Percentiles rank a stretch among this genome's conserved stretches.
phyloP scores from a whole-genome alignment of 805 yeast genomes.

The Ogataea saltuana region DNA sequence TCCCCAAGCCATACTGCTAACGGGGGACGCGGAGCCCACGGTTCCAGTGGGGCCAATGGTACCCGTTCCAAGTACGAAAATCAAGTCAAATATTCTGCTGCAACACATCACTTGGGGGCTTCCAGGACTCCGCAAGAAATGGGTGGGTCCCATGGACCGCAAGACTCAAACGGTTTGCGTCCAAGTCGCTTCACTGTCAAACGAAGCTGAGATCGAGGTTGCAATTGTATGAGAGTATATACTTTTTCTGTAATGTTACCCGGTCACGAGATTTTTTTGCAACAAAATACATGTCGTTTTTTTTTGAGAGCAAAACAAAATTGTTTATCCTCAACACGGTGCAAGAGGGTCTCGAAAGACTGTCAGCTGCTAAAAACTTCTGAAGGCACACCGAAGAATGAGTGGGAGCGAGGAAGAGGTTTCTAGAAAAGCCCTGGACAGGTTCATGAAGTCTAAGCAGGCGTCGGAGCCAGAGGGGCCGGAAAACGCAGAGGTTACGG shows the following conservation, averaged over 20 bases:
- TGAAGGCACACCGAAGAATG: too few species aligned
- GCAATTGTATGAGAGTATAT: neutral
- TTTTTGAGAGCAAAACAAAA: neutral
- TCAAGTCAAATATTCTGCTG: too few species aligned
- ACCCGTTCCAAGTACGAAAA: slow-evolving; percentile 7
- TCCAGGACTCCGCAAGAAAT: neutral
- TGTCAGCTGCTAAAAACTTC: too few species aligned
- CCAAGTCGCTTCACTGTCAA: slow-evolving; percentile 11
- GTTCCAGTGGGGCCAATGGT: neutral
- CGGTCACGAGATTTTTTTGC: neutral
- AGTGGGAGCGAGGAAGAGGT: slow-evolving; percentile 11
- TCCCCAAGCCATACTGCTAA: neutral
- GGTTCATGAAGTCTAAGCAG: slow-evolving; percentile 16
- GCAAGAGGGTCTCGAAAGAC: too few species aligned
- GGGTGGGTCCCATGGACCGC: neutral
- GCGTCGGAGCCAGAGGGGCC: too few species aligned
- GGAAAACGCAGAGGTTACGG: too few species aligned
- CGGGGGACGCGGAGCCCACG: neutral
- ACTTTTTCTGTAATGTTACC: neutral
- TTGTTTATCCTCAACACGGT: slow-evolving; percentile 7
- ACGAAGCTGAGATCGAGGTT: neutral
- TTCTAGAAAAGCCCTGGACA: slow-evolving; percentile 15
- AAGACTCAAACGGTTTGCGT: neutral
- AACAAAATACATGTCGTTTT: neutral
- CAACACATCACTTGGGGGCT: too few species aligned